These are phyloP conservation scores for Podospora sp. DNA, from an alignment of 495 filamentous ascomycete genomes.

Conservation along the genomic window DNA sequence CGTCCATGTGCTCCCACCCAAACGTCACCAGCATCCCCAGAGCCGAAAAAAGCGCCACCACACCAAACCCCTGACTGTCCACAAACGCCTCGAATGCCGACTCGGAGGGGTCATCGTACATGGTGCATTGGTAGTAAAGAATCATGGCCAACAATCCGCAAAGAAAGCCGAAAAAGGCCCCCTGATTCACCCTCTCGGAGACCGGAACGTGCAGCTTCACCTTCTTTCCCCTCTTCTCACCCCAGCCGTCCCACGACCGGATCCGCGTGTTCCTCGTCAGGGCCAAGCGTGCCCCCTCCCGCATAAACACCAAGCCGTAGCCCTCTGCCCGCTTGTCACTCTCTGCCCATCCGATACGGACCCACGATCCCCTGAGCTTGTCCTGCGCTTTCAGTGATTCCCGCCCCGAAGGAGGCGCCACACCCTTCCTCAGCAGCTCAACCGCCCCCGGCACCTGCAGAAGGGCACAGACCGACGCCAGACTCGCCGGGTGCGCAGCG, in stretches of 20 bases:
- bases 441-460: neutral
- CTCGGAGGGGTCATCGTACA: neutral
- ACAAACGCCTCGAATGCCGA: neutral
- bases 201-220: neutral
- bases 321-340: neutral
- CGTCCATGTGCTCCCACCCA: neutral
- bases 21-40: neutral
- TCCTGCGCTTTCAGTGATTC: neutral
- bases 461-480: slow-evolving; percentile 11
- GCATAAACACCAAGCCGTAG: neutral
- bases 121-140: slow-evolving; percentile 11
- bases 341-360: neutral
- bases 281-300: neutral
- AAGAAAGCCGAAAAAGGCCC: neutral
- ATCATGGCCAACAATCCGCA: neutral
- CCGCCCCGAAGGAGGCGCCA: neutral
- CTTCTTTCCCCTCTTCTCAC: neutral
- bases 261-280: neutral
- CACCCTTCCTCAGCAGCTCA: neutral
- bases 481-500: slow-evolving; percentile 5
- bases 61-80: slow-evolving; percentile 3
- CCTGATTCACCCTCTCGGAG: neutral
- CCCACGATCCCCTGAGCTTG: neutral
- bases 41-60: neutral
- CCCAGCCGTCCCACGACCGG: neutral